Conservation (phyloP, 1,284 basidiomycete genomes). For the Coniophora puteana region DNA sequence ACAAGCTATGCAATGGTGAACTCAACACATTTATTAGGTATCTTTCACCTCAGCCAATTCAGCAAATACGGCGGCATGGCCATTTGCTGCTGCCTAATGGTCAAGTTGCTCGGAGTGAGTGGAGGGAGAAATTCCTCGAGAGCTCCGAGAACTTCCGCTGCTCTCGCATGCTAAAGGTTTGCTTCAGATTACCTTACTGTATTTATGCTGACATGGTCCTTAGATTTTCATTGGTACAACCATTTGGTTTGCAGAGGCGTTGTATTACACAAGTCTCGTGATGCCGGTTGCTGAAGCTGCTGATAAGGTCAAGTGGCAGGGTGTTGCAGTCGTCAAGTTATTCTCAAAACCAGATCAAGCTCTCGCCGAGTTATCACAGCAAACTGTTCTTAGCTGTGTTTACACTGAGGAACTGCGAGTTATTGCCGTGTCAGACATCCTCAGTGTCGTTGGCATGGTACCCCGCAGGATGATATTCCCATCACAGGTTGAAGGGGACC, state of each 20-base stretch:
- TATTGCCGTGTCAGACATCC: slow-evolving; percentile 15
- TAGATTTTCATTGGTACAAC: neutral
- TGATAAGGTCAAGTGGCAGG: slow-evolving; percentile 10
- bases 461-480: slow-evolving; percentile 4
- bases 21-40: neutral
- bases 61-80: neutral
- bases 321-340: slow-evolving; percentile 16
- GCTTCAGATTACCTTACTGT: too few species aligned
- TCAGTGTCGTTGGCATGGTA: slow-evolving; percentile 24
- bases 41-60: neutral
- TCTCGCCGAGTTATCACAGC: slow-evolving; percentile 14
- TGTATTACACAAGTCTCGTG: slow-evolving; percentile 18
- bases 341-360: slow-evolving; percentile 15
- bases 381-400: slow-evolving; percentile 17
- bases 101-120: neutral
- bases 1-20: slow-evolving; percentile 5
- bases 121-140: slow-evolving; percentile 4
- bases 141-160: neutral
- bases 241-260: slow-evolving; percentile 20
- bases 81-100: slow-evolving; percentile 2
- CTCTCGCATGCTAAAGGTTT: slow-evolving; percentile 1
- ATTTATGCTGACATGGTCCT: neutral
- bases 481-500: neutral
- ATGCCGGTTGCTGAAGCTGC: slow-evolving; percentile 13
- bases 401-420: slow-evolving; percentile 15